Base-by-base conservation (phyloP, 129 eudicot genomes). In the Flaveria brownii region DNA sequence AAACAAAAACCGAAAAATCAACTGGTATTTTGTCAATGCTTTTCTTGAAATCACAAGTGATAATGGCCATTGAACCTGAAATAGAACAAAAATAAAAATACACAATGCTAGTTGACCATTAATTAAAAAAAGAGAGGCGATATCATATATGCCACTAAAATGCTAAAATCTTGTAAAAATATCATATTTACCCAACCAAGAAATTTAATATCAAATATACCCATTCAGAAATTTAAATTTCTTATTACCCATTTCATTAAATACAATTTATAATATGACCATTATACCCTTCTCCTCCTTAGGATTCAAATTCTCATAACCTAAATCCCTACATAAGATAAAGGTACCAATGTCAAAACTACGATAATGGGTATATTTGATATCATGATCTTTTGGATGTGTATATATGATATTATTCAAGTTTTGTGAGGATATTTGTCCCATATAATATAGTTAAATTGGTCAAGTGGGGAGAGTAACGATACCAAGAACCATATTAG, bases 31-130 rank as follows among this genome's bases (percentile, higher is more conserved):
- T 79, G 99, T 91, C 74, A 91, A 80, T 55, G 99, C 93, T 80
- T 94, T 94, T 76, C 87, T 85, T 77, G 99, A 91, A 84, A 94
- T 85, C 52, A 94, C 97, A 70, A 94, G 90, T 50, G 99, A 94
- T 82, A 94, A 75, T 56, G 99, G 99, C 96, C 99, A 94, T 49
- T 81, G 91, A 73, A 86, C 97, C 99, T 94, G 96, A 77, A 74
- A 77, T 54, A 50, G 14, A 9, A 18, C 16, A 68, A 18, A 75
- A 54, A 17, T 10, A 25, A 42, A 22, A 57, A 59, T 41, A 5
- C 64, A 51, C 9, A 26, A 30, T 17, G 30, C 51, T 8, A 50
- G 49, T 70, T 42, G 5, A 16, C 28, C 63, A 57, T 22, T 57
- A 22, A 57, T 9, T 33, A 33, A n/a, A 54, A 57, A 22, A 9